Evolutionary conservation across 2,329 filamentous ascomycete genomes (phyloP), one percentile per base, ranked within the genome.

Genomic region (Pyrenophora graminea): DNA sequence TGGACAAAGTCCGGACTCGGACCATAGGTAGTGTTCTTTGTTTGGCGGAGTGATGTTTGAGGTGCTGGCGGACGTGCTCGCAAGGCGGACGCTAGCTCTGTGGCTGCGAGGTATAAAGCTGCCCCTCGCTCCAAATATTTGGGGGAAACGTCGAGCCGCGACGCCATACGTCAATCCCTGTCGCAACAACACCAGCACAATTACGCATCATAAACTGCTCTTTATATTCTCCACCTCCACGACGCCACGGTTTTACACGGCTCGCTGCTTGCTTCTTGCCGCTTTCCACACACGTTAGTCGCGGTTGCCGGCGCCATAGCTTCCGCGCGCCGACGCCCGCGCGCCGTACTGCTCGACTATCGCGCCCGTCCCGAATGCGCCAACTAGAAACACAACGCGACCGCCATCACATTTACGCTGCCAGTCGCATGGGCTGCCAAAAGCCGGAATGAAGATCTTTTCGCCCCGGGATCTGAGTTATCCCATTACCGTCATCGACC

Each of bases 401-500:
- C 62, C 53, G 45, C 58, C 55, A 51, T 51, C 55, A 52, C 48
- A 49, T 53, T 47, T 25, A 53, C 53, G 27, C 40, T 51, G 45
- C 54, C 42, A 52, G 50, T 61, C 63, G 64, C 68, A 70, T 70
- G 70, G 62, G 65, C 63, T 57, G 59, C 59, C 61, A 46, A 57
- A 53, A 46, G 52, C 51, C 65, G 69, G 65, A 67, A 80, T 81
- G 79, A 77, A 76, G 72, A 72, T 81, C 62, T 65, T 67, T 68
- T 80, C 79, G 41, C 76, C 77, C 55, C 67, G 71, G 54, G 71
- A 70, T 75, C 84, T 97, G 63, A 89, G 88, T 75, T 99, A 97
- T 76, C 94, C 94, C 66, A 92, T 97, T 75, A 96, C 88, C 63
- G 87, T 99, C 75, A 91, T 87, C 65, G 88, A 90, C 74, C 82